Evolutionary conservation across 2,329 filamentous ascomycete genomes (phyloP).

Genomic region (Mariannaea sp.): DNA sequence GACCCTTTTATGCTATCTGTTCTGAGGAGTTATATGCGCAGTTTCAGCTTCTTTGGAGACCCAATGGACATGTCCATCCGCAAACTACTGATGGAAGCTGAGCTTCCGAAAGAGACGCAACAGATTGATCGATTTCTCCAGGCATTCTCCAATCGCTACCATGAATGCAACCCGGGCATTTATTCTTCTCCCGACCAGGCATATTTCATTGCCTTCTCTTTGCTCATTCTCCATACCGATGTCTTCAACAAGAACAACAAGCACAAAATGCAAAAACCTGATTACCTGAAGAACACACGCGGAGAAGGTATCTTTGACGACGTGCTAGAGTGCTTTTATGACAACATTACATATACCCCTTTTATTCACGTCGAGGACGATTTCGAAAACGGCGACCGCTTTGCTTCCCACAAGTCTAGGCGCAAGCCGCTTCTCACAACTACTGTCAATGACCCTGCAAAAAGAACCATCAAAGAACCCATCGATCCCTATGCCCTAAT

Average conservation of each 20-base stretch:
- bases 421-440: conserved; percentile 72
- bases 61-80: conserved; percentile 98
- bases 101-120: conserved; percentile 95
- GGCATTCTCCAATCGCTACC: conserved; percentile 93
- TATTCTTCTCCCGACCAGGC: conserved; percentile 90
- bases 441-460: conserved; percentile 56
- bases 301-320: conserved; percentile 94
- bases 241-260: conserved; percentile 99
- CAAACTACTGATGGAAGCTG: conserved; percentile 94
- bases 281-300: conserved; percentile 93
- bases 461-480: conserved; percentile 75
- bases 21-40: conserved; percentile 91
- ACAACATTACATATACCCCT: conserved; percentile 97
- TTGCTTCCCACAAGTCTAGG: conserved; percentile 71
- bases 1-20: conserved; percentile 85
- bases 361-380: conserved; percentile 98
- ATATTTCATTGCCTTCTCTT: conserved; percentile 97
- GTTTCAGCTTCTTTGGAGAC: conserved; percentile 93
- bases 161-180: conserved; percentile 97
- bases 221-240: conserved; percentile 95
- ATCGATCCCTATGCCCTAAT: conserved; percentile 96
- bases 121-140: conserved; percentile 95
- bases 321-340: conserved; percentile 93
- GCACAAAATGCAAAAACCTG: conserved; percentile 94
- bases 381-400: conserved; percentile 76